Base-by-base conservation (phyloP, 2,329 filamentous ascomycete species). In the Cladosporium halotolerans region DNA sequence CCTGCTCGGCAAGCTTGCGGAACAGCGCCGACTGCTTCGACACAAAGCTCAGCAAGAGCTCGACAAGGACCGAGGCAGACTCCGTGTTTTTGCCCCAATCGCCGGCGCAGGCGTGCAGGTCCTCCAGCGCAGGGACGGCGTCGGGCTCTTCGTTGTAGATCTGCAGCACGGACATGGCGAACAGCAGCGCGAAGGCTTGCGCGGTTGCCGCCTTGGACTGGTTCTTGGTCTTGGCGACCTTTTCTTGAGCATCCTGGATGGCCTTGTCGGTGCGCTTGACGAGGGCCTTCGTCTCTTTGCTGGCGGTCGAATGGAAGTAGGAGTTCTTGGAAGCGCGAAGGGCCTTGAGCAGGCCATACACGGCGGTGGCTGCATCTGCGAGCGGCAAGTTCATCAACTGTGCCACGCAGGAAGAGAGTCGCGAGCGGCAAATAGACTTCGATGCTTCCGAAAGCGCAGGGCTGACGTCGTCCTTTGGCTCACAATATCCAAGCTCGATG, bases 101-200 rank as follows among this genome's bases (percentile, higher is more conserved):
- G 76, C 86, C 78, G 55, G 85, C 86, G 67, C 86, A 90, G 55
- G 85, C 76, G 59, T 86, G 81, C n/a, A 96, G 77, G 61, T 96
- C 92, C 51, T 87, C 81, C 8, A 96, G 74, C 57, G 93, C 85
- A 45, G 86, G 84, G 18, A 96, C 80, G 0, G 90, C 88, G 65
- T 97, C 93, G 0, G 86, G 78, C 55, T 96, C 90, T 19, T 89
- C 88, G 63, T 92, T 91, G 72, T 96, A 96, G 8, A 96, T 79
- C 68, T 96, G 89, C 52, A 97, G 77, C 11, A 96, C 81, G 0
- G 89, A 86, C 49, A 96, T 79, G 0, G 89, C 85, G 67, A 95
- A 89, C 1, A 97, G 79, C 34, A 96, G 77, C 16, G 86, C 85
- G 54, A 96, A 79, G 0, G 88, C 87, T 56, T 83, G 82, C 7